Evolutionary conservation across 2,329 filamentous ascomycete genomes (phyloP).

Genomic region (Daldinia sp.): DNA sequence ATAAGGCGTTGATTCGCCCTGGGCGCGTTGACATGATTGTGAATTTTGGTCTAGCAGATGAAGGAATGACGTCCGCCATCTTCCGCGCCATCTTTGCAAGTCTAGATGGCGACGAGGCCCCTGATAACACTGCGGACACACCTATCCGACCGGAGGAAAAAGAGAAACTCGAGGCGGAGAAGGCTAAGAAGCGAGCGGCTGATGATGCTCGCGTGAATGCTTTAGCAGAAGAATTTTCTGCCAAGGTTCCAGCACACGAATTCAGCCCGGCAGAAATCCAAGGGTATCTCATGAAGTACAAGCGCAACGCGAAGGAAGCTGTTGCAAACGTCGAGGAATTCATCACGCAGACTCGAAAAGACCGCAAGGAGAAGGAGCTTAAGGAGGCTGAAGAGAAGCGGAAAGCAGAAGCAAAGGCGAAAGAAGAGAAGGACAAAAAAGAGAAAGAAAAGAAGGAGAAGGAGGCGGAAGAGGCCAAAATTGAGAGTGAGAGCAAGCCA

Average conservation of each 20-base stretch:
- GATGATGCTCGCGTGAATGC: conserved; percentile 57
- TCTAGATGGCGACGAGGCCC: conserved; percentile 61
- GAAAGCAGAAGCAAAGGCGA: conserved; percentile 60
- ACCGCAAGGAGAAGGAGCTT: conserved; percentile 52
- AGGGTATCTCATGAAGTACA: conserved; percentile 68
- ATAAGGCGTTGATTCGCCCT: conserved; percentile 72
- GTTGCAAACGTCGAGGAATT: conserved; percentile 62
- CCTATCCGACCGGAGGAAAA: conserved; percentile 50
- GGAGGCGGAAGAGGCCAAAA: conserved; percentile 38
- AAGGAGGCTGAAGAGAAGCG: conserved; percentile 53
- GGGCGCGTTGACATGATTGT: conserved; percentile 72
- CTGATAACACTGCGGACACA: conserved; percentile 43
- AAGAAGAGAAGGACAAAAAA: conserved; percentile 56
- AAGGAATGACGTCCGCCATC: conserved; percentile 64
- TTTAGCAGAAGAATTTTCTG: conserved; percentile 63
- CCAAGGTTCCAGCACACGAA: conserved; percentile 64
- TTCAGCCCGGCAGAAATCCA: conserved; percentile 73
- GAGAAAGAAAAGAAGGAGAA: conserved; percentile 49
- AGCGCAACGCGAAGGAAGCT: conserved; percentile 63
- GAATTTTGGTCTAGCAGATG: conserved; percentile 67
- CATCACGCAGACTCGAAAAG: conserved; percentile 62
- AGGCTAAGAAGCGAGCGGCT: conserved; percentile 52
- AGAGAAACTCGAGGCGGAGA: conserved; percentile 47
- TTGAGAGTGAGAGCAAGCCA: conserved; percentile 39
- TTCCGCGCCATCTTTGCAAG: conserved; percentile 70